A percentile compares a stretch with the other conserved stretches of the same genome.
Conservation (phyloP, 2,329 filamentous ascomycete genomes). For the Zelopaecilomyces penicillatus region DNA sequence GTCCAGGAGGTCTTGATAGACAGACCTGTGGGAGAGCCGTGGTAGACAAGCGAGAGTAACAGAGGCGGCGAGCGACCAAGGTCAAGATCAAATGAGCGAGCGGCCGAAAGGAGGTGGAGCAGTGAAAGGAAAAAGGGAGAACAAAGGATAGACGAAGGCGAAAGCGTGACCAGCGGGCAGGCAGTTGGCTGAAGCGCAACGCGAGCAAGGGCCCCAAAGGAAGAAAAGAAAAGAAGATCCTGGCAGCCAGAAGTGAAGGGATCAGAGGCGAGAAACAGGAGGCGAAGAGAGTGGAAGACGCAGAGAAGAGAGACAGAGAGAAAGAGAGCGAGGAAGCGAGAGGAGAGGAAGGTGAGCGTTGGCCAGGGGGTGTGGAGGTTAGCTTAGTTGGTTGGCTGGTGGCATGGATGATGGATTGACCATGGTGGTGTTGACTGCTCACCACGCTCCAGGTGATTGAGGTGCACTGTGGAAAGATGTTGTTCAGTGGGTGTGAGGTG, state of each 20-base stretch:
- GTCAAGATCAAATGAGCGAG: no score
- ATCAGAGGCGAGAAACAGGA: slow-evolving; percentile 23
- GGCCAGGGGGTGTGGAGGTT: slow-evolving; percentile 3
- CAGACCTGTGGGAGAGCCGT: background rate
- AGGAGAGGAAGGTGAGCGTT: slow-evolving; percentile 22
- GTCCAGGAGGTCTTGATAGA: background rate
- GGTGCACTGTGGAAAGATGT: no score
- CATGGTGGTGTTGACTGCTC: background rate
- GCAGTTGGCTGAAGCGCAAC: slow-evolving; percentile 8
- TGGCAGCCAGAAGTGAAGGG: slow-evolving; percentile 11
- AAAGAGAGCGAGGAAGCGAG: slow-evolving; percentile 23
- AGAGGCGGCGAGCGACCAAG: no score
- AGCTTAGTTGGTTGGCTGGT: slow-evolving; percentile 2
- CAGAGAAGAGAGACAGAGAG: slow-evolving; percentile 23
- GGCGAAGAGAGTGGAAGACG: slow-evolving; percentile 24
- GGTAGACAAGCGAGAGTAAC: background rate
- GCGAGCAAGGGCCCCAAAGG: slow-evolving; percentile 6
- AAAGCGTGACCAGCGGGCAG: slow-evolving; percentile 6
- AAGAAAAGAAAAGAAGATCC: slow-evolving; percentile 7
- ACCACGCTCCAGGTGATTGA: background rate
- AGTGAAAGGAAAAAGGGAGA: slow-evolving; percentile 10
- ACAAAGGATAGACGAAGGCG: slow-evolving; percentile 7
- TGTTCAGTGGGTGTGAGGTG: no score
- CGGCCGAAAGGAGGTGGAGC: slow-evolving; percentile 3
- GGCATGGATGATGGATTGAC: background rate